These are phyloP conservation scores for Pseudogymnoascus sp. DNA, from an alignment of 2,329 filamentous ascomycete species.

Conservation along the genomic window DNA sequence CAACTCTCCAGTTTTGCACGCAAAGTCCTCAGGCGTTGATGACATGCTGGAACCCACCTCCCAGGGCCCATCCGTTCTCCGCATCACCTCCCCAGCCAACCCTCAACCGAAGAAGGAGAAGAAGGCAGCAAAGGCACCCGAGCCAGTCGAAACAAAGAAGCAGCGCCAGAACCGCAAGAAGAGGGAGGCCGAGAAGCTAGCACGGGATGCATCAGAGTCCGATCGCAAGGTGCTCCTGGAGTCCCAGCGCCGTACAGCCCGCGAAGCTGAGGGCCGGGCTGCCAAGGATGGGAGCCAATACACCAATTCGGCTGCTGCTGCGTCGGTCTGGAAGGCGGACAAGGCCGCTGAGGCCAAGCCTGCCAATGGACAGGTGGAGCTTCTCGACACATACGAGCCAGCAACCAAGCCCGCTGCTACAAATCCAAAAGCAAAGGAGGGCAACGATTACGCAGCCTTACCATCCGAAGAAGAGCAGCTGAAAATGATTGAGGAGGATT, in stretches of 20 bases:
- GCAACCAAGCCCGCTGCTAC: constrained; percentile 25
- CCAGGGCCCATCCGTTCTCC: constrained; percentile 64
- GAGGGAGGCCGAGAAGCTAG: constrained; percentile 68
- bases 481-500: constrained; percentile 43
- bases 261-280: constrained; percentile 72
- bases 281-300: constrained; percentile 70
- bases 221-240: constrained; percentile 69
- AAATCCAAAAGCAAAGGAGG: constrained; percentile 13
- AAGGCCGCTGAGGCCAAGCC: constrained; percentile 23
- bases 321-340: constrained; percentile 36
- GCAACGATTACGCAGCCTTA: constrained; percentile 22
- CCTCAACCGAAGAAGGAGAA: constrained; percentile 53
- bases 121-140: constrained; percentile 48
- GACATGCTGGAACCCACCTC: constrained; percentile 81
- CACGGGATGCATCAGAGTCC: constrained; percentile 69
- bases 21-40: constrained; percentile 61
- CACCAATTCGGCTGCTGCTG: constrained; percentile 31
- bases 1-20: constrained; percentile 52
- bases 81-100: constrained; percentile 61
- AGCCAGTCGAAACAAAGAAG: constrained; percentile 81
- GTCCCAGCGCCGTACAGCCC: constrained; percentile 72
- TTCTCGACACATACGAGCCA: constrained; percentile 51
- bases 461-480: constrained; percentile 57
- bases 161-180: constrained; percentile 89
- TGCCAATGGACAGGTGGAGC: constrained; percentile 31